A percentile compares a stretch with the other conserved stretches of the same genome.
Evolutionary conservation across 2,329 filamentous ascomycete genomes (phyloP).

Genomic region (Talaromyces verruculosus): DNA sequence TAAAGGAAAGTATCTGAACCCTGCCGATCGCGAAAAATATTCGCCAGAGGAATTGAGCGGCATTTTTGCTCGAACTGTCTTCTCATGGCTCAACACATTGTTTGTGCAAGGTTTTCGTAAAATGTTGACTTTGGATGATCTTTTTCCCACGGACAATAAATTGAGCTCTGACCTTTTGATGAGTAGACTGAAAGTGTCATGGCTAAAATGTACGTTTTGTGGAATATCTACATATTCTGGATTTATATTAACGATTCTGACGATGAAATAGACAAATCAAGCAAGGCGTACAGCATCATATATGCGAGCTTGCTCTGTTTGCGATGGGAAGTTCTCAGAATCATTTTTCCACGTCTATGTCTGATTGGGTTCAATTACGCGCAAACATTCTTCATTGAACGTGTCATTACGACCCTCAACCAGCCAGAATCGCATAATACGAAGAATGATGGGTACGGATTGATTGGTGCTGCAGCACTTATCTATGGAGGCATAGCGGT

Average conservation of each 20-base stretch:
- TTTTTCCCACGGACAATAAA: slow-evolving; percentile 47
- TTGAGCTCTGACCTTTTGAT: slow-evolving; percentile 30
- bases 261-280: slow-evolving; percentile 9
- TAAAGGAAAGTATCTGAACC: slow-evolving; percentile 25
- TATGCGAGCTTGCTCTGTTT: slow-evolving; percentile 11
- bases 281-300: background rate
- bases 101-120: slow-evolving; percentile 48
- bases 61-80: slow-evolving; percentile 45
- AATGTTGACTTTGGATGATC: slow-evolving; percentile 41
- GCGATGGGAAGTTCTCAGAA: slow-evolving; percentile 35
- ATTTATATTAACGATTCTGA: background rate
- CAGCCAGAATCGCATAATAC: slow-evolving; percentile 29
- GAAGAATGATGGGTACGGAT: slow-evolving; percentile 42
- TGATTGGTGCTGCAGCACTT: slow-evolving; percentile 46
- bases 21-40: background rate
- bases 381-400: slow-evolving; percentile 40
- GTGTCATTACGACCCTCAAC: slow-evolving; percentile 36
- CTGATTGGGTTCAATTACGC: slow-evolving; percentile 38
- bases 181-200: background rate
- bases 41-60: slow-evolving; percentile 51
- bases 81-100: slow-evolving; percentile 52
- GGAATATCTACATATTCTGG: background rate
- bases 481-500: slow-evolving; percentile 47
- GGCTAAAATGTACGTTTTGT: slow-evolving; percentile 3
- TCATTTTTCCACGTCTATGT: slow-evolving; percentile 33